A percentile compares a stretch with the other conserved stretches of the same genome.
These are phyloP conservation scores for Talaromyces sp. DNA, from an alignment of 2,329 filamentous ascomycete genomes.

Conservation along the genomic window DNA sequence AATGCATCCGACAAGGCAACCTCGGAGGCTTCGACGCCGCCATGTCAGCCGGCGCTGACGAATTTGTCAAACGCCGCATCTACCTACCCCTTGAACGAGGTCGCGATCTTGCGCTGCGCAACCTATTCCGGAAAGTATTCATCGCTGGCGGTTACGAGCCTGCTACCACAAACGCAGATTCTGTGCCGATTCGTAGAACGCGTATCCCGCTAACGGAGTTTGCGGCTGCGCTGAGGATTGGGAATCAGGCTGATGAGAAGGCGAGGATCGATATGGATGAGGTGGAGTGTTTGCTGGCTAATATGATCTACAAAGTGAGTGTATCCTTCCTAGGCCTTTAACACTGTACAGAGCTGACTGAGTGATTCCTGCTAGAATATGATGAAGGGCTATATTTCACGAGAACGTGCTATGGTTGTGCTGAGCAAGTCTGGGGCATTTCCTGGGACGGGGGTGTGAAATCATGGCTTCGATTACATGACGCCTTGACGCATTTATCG, in stretches of 20 bases:
- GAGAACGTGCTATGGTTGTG: constrained; percentile 84
- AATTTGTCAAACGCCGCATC: constrained; percentile 88
- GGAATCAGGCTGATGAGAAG: constrained; percentile 50
- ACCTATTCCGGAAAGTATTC: constrained; percentile 89
- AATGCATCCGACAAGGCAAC: constrained; percentile 77
- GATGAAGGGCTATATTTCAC: constrained; percentile 98
- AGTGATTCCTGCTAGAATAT: constrained; percentile 59
- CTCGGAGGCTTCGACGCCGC: constrained; percentile 80
- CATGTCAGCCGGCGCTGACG: constrained; percentile 76
- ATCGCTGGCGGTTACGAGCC: constrained; percentile 78
- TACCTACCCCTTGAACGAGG: constrained; percentile 92
- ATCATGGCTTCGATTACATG: not conserved
- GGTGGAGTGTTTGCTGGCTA: constrained; percentile 90
- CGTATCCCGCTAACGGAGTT: constrained; percentile 83
- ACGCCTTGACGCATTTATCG: not conserved
- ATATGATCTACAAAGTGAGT: constrained; percentile 95
- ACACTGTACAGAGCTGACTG: constrained; percentile 5
- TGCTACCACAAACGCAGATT: constrained; percentile 59
- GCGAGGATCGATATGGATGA: constrained; percentile 78
- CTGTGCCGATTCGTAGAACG: constrained; percentile 61
- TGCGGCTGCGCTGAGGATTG: constrained; percentile 74
- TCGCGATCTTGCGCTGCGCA: constrained; percentile 86
- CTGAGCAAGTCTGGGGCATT: constrained; percentile 89
- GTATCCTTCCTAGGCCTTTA: not conserved
- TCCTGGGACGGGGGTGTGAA: constrained; percentile 73